These are phyloP conservation scores for Termitomyces sp. DNA, from an alignment of 768 basidiomycete species.

Conservation along the genomic window DNA sequence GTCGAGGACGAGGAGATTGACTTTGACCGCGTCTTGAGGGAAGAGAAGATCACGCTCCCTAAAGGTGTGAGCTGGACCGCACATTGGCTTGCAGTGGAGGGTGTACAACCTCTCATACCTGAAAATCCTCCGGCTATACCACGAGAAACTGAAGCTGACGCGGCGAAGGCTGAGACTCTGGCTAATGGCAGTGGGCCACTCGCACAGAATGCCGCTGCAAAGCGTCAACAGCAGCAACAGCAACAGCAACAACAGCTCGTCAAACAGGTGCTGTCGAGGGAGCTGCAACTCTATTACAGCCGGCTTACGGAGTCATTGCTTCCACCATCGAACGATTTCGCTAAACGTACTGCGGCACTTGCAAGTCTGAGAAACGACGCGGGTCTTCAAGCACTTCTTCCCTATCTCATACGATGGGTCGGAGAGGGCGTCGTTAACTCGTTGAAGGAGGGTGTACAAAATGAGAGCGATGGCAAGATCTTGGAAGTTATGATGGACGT, in stretches of 20 bases:
- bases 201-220: slow-evolving; percentile 19
- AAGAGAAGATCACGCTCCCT: slow-evolving; percentile 79
- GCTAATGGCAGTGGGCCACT: slow-evolving; percentile 15
- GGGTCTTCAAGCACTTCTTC: slow-evolving; percentile 85
- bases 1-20: slow-evolving; percentile 98
- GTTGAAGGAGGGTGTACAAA: slow-evolving; percentile 49
- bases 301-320: slow-evolving; percentile 83
- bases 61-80: slow-evolving; percentile 85
- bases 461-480: slow-evolving; percentile 61
- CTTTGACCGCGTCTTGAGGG: slow-evolving; percentile 84
- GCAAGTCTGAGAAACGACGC: slow-evolving; percentile 87
- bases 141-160: slow-evolving; percentile 22
- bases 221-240: slow-evolving; percentile 38
- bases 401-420: slow-evolving; percentile 94
- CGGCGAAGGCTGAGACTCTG: slow-evolving; percentile 25
- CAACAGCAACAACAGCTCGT: slow-evolving; percentile 72
- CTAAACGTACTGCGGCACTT: slow-evolving; percentile 84
- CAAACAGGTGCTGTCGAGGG: slow-evolving; percentile 88
- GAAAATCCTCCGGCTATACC: slow-evolving; percentile 18
- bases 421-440: slow-evolving; percentile 78
- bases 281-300: slow-evolving; percentile 92
- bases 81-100: slow-evolving; percentile 98
- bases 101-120: slow-evolving; percentile 58
- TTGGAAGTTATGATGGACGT: slow-evolving; percentile 84
- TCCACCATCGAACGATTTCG: slow-evolving; percentile 58